A percentile compares a stretch with the other conserved stretches of the same genome.
phyloP scores from a whole-genome alignment of 2,329 filamentous ascomycete genomes.

The Trichoderma cornu-damae region DNA sequence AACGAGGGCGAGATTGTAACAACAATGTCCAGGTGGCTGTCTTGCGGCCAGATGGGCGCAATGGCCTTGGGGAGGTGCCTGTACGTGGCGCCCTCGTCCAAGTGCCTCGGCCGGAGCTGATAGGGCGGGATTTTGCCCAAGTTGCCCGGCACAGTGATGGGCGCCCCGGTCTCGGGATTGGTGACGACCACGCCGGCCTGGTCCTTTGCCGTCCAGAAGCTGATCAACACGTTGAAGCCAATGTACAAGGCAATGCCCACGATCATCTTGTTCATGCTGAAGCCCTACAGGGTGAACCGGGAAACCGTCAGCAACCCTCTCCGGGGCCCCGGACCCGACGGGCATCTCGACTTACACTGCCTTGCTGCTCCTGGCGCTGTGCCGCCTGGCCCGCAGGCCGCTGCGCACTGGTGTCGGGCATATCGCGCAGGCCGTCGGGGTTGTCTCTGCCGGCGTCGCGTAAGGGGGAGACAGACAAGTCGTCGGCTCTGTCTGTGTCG shows the following conservation, averaged over 20 bases:
- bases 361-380: constrained; percentile 22
- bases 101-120: constrained; percentile 54
- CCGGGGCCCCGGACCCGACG: background rate
- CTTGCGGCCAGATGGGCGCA: constrained; percentile 80
- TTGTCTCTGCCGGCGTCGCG: background rate
- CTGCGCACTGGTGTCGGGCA: constrained; percentile 28
- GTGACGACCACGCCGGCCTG: constrained; percentile 44
- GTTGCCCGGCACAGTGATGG: constrained; percentile 50
- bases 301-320: background rate
- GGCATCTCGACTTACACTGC: constrained; percentile 26
- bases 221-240: constrained; percentile 54
- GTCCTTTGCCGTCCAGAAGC: constrained; percentile 47
- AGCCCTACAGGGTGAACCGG: constrained; percentile 24
- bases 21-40: constrained; percentile 73
- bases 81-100: constrained; percentile 58
- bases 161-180: constrained; percentile 46
- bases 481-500: background rate
- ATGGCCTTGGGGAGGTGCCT: constrained; percentile 63
- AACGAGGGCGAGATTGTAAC: constrained; percentile 78
- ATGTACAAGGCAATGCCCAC: constrained; percentile 53
- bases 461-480: background rate
- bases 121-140: constrained; percentile 58
- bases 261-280: constrained; percentile 43
- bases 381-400: constrained; percentile 26
- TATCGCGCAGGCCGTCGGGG: constrained; percentile 18